Conservation (phyloP, 805 yeast genomes). For the Yarrowia porcina region DNA sequence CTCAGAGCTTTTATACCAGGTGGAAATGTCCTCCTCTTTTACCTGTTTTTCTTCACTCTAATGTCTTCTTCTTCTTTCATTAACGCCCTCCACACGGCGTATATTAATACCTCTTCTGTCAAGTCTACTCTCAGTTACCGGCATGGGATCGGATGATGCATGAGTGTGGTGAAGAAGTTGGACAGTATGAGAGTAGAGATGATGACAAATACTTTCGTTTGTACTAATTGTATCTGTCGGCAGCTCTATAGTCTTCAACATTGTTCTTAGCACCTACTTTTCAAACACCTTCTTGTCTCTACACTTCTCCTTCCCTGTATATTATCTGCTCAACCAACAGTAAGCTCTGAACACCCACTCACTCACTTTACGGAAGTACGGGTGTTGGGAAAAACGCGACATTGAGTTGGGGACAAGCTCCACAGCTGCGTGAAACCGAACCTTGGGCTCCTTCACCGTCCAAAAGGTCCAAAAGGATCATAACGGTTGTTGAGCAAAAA, state of each 20-base stretch:
- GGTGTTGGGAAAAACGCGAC: slow-evolving; percentile 23
- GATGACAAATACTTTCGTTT: too few species aligned
- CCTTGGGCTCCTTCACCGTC: not conserved
- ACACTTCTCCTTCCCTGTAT: too few species aligned
- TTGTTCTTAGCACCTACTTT: too few species aligned
- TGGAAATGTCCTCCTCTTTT: too few species aligned
- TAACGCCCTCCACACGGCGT: not conserved
- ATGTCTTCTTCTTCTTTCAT: too few species aligned
- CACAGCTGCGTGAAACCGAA: not conserved
- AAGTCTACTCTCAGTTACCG: not conserved
- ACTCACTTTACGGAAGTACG: slow-evolving; percentile 14
- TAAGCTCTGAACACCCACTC: not conserved
- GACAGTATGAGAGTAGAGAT: too few species aligned
- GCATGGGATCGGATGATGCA: not conserved
- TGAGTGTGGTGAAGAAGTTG: too few species aligned
- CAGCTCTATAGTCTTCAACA: too few species aligned
- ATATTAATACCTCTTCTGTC: not conserved
- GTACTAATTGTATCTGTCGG: too few species aligned
- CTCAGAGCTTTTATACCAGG: too few species aligned
- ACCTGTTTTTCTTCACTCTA: too few species aligned
- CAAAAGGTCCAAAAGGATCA: not conserved
- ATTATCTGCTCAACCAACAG: not conserved
- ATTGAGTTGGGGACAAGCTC: slow-evolving; percentile 9
- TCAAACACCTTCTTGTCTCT: too few species aligned
- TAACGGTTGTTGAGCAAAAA: slow-evolving; percentile 13